Evolutionary conservation across 2,329 filamentous ascomycete species (phyloP).

Genomic region (Trichoderma atrobrunneum): DNA sequence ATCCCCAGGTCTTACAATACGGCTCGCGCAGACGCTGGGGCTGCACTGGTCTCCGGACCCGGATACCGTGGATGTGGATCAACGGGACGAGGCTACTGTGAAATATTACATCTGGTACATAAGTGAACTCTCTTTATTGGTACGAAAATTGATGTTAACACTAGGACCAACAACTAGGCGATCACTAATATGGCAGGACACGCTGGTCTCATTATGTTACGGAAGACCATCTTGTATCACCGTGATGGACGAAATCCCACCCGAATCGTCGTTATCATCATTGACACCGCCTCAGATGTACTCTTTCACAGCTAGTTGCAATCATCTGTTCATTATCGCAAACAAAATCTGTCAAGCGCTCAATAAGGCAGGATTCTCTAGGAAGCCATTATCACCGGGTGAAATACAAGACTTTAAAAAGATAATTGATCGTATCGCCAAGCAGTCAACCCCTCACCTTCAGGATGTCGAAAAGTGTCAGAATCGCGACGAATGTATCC

Average conservation of each 20-base stretch:
- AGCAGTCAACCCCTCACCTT: background rate
- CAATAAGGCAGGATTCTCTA: background rate
- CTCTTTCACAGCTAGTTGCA: background rate
- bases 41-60: background rate
- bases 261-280: background rate
- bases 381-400: background rate
- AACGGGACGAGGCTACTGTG: background rate
- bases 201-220: background rate
- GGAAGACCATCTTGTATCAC: background rate
- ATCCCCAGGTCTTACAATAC: background rate
- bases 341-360: constrained; percentile 1
- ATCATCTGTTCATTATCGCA: background rate
- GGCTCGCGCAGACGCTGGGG: background rate
- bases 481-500: background rate
- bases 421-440: background rate
- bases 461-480: background rate
- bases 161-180: background rate
- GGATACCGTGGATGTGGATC: background rate
- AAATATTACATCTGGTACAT: constrained; percentile 3
- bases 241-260: background rate
- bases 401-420: background rate
- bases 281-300: background rate
- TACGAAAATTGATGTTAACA: background rate
- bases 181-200: constrained; percentile 10
- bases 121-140: background rate